Base-by-base conservation (phyloP, 2,329 filamentous ascomycete genomes). In the Chaetomium strumarium region DNA sequence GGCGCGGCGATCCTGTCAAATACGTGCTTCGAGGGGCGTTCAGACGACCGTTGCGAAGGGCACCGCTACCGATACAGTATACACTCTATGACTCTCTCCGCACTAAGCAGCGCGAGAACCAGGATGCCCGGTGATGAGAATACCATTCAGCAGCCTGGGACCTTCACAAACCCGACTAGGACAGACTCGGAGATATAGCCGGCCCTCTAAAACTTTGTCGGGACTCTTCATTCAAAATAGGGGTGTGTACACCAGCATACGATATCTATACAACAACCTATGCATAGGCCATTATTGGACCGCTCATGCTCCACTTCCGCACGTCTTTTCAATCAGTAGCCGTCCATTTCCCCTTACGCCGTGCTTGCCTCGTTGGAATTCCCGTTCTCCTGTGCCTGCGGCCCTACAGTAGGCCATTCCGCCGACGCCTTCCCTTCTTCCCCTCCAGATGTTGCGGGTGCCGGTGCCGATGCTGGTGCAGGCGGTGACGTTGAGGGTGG, bases 271-370 rank as follows among this genome's bases (percentile, higher is more conserved):
- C 48, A 36, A 14, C 20, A 9, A 37, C 16, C 14, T 14, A 8
- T n/a, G 12, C 13, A 16, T 37, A 37, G 7, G 34, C 11, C 34
- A 37, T n/a, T 14, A 37, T 37, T 13, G 13, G 3, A 37, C 3
- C 12, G 34, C 34, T 11, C 33, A 12, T 34, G 13, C 13, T 10
- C 33, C 33, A 10, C 33, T 34, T 24, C 24, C 4, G 24, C 24
- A 24, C 7, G 24, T 7, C 37, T 16, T 42, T 52, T 17, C n/a
- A n/a, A n/a, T 16, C 4, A 14, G 6, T 11, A 12, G 24, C 17
- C 11, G 4, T 31, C n/a, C 12, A 17, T 31, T 24, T n/a, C 42
- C n/a, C 52, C 16, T 46, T 50, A 54, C 46, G 52, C 52, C 52
- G 33, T 46, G 46, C 41, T 45, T 10, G n/a, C 29, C 31, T 49